Evolutionary conservation across 169 alveolate species (phyloP), one percentile per base, ranked within the genome.

Genomic region (Sarcocystis neurona): DNA sequence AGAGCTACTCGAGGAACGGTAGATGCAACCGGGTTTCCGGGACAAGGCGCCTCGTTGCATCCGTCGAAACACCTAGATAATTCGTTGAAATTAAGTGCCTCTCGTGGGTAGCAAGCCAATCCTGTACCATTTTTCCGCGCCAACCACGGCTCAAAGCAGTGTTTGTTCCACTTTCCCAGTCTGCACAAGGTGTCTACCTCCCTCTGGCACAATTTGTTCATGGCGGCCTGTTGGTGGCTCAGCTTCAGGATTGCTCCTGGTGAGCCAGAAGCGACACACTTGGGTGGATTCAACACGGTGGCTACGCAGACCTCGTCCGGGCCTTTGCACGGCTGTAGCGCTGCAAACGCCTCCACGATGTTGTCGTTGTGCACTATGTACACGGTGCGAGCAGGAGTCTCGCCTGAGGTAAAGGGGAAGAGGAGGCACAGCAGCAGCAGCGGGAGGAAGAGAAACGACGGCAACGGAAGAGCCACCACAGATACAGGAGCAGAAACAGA

Each of bases 131-230:
- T 53, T 23, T 18, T 72, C 56, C 82, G 82, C 58, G 82, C 15
- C 82, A 72, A 15, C 82, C 82, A 72, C 20, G 41, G 82, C 82
- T 72, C 43, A 56, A 39, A 72, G 82, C 82, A 72, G 82, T 72
- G 12, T 43, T 2, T 72, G 6, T 15, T 72, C 56, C 56, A 43
- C 27, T 72, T 15, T 53, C 82, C 82, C 41, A 5, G 34, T 41
- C 82, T 48, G 53, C 82, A 72, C 47, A 72, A 18, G 56, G 34
- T 48, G 46, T 72, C 82, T 53, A 43, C 41, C 32, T 41, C 37
- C 1, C 58, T 72, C 53, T 72, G 82, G 82, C 82, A 72, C 39
- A 39, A 72, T 5, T 43, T 72, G 32, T 72, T 53, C 82, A 72
- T 37, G 2, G 82, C 82, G 10, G 20, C 39, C 46, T 72, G 82